Evolutionary conservation across 495 filamentous ascomycete species (phyloP), one percentile per base, ranked within the genome.

Genomic region (Aspergillus campestris): DNA sequence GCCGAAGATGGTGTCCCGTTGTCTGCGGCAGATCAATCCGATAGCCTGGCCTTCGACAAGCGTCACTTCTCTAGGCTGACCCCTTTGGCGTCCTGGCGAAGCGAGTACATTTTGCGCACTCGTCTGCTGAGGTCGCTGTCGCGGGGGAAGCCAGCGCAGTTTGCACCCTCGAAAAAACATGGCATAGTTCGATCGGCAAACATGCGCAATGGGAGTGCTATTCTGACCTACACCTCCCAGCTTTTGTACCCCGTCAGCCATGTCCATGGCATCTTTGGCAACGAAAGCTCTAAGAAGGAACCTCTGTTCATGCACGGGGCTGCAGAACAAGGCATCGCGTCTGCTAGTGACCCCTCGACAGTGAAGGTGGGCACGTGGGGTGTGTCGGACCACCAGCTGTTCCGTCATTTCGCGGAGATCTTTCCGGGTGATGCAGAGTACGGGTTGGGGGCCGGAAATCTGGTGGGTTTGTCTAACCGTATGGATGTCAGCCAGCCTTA

Each of bases 31-130:
- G 42, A 67, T 55, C 18, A 66, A 60, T 44, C 59, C 47, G 78
- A 84, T 29, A 62, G 58, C 18, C 54, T 82, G 18, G 74, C 78
- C 35, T 74, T 74, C 6, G 83, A 90, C 53, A 78, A 76, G 51
- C 82, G 87, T 12, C 72, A 75, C 45, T 96, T 96, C 54, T 77
- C 87, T 7, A 75, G 88, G 41, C 71, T 96, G 33, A 90, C 85
- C 28, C 74, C 80, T 9, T 67, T 86, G 35, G 83, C 86, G 13
- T 89, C 89, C 1, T 96, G 90, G 90, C 79, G 89, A 29, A 94
- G 86, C 60, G 90, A 96, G 58, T 96, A 95, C 57, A 84, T 95
- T 34, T 61, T 92, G 28, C 75, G 90, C 18, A 96, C 88, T n/a
- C 78, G 84, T 36, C 71, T 95, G 47, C 71, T 96, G 34, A 78